Percentiles rank a stretch among this genome's conserved stretches.
Evolutionary conservation across 2,329 filamentous ascomycete genomes (phyloP).

Genomic region (Penicillium sp.): DNA sequence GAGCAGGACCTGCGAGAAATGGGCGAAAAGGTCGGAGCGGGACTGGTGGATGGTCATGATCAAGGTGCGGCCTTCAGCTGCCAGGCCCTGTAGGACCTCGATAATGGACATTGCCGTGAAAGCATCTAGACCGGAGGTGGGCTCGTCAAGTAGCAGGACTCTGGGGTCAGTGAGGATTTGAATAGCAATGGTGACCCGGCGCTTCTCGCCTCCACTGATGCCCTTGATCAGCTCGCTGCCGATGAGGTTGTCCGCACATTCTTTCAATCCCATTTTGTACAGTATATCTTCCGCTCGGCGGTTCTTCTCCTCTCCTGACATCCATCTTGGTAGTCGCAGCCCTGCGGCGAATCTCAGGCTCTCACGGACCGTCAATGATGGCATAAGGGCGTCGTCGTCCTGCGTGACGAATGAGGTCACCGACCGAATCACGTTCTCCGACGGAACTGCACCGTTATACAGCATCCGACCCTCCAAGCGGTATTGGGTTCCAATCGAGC

Average conservation of each 20-base stretch:
- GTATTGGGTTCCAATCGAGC: constrained; percentile 60
- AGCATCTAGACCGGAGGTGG: constrained; percentile 70
- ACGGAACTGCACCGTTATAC: constrained; percentile 66
- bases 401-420: constrained; percentile 74
- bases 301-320: constrained; percentile 64
- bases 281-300: constrained; percentile 66
- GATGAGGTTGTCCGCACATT: constrained; percentile 70
- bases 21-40: constrained; percentile 65
- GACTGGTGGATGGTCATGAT: constrained; percentile 76
- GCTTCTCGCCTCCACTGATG: constrained; percentile 74
- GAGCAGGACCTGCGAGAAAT: constrained; percentile 67
- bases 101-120: constrained; percentile 75
- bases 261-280: constrained; percentile 70
- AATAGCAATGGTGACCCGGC: constrained; percentile 70
- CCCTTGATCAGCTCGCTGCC: constrained; percentile 70
- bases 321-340: constrained; percentile 64
- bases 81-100: constrained; percentile 65
- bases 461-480: constrained; percentile 57
- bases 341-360: constrained; percentile 68
- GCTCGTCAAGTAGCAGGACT: constrained; percentile 69
- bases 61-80: constrained; percentile 67
- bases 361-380: constrained; percentile 70
- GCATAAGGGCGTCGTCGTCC: constrained; percentile 69
- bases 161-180: constrained; percentile 72
- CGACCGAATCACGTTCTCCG: constrained; percentile 63